Conservation (phyloP, 371 early-diverging fungal genomes). For the Rozella allomycis region DNA sequence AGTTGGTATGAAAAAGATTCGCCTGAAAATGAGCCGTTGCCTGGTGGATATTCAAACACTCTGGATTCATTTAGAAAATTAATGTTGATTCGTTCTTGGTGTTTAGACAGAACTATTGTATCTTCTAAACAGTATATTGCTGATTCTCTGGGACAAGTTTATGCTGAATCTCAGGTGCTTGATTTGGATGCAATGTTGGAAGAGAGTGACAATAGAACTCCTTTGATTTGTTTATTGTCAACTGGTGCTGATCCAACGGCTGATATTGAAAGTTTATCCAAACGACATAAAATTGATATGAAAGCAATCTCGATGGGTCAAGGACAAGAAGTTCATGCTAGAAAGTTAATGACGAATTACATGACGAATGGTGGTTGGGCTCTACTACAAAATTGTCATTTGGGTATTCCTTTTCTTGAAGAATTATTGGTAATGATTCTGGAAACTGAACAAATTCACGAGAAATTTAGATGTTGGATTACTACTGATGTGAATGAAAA, state of each 20-base stretch:
- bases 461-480: conserved; percentile 39
- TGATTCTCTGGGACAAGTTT: conserved; percentile 14
- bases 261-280: conserved; percentile 30
- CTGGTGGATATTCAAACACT: conserved; percentile 27
- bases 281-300: conserved; percentile 33
- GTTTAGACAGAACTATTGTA: conserved; percentile 28
- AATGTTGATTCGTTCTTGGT: conserved; percentile 29
- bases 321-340: conserved; percentile 37
- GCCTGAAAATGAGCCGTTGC: conserved; percentile 31
- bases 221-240: conserved; percentile 36
- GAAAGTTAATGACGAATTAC: conserved; percentile 25
- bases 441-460: conserved; percentile 25
- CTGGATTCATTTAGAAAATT: conserved; percentile 26
- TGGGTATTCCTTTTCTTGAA: conserved; percentile 38
- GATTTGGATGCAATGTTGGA: conserved; percentile 26
- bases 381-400: conserved; percentile 35
- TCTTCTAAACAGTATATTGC: conserved; percentile 34
- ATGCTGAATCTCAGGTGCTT: conserved; percentile 33
- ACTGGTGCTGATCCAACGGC: conserved; percentile 34
- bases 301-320: conserved; percentile 42
- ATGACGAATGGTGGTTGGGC: conserved; percentile 38
- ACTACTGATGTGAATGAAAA: conserved; percentile 29
- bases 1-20: conserved; percentile 36
- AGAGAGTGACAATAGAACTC: conserved; percentile 33
- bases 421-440: conserved; percentile 21